These are phyloP conservation scores for Zoysia matrella DNA, from an alignment of 202 grass and related monocot genomes.

Conservation along the genomic window DNA sequence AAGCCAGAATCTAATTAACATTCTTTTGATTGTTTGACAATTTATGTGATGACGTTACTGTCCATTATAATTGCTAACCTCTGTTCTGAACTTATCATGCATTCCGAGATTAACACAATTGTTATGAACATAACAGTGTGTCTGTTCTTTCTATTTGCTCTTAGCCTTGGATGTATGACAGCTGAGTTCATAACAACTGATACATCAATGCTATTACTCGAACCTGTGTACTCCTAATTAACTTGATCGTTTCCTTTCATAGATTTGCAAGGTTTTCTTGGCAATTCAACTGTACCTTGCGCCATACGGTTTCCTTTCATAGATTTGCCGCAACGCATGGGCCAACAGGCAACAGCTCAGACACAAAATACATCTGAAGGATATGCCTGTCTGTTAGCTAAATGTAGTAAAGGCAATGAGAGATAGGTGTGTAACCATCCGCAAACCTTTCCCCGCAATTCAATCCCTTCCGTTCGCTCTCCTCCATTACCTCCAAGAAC, in stretches of 20 bases:
- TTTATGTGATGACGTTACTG: background rate
- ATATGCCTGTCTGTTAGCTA: background rate
- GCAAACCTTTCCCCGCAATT: conserved; percentile 32
- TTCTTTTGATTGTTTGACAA: conserved; percentile 28
- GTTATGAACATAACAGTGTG: too few relatives aligned
- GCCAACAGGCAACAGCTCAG: background rate
- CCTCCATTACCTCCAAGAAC: conserved; percentile 10
- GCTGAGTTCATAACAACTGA: background rate
- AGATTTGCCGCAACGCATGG: background rate
- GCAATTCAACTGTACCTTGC: background rate
- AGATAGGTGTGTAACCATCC: conserved; percentile 24
- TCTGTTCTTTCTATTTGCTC: too few relatives aligned
- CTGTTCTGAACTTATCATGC: background rate
- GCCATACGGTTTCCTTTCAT: too few relatives aligned
- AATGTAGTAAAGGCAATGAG: conserved; percentile 9
- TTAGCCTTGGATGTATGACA: too few relatives aligned
- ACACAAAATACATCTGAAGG: background rate
- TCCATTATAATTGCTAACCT: background rate
- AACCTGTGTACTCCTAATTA: background rate
- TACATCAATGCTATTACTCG: background rate
- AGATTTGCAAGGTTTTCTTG: background rate
- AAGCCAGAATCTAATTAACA: conserved; percentile 29
- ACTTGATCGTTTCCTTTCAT: background rate
- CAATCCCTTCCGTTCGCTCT: conserved; percentile 24
- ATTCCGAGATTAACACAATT: too few relatives aligned